Base-by-base conservation (phyloP, 2,329 filamentous ascomycete species). In the Aspergillus japonicus region DNA sequence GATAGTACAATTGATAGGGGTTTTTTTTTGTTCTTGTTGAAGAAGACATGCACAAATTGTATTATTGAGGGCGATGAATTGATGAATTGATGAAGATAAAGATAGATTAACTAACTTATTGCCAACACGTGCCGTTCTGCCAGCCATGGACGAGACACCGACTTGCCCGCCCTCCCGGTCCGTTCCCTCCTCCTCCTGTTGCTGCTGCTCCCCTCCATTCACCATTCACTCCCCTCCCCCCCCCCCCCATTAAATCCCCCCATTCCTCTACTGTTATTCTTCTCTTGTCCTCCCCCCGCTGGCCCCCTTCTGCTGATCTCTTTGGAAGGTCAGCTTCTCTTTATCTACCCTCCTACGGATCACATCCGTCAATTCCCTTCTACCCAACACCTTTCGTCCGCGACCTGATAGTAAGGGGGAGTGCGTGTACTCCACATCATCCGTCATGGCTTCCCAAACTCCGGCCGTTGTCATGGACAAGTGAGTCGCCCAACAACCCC, bases 381-480 rank as follows among this genome's bases (percentile, higher is more conserved):
- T 21, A 23, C 2, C 54, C 55, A 47, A 56, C 39, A 24, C 23
- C 42, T 19, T 44, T 42, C 39, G 47, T 33, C 24, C 47, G 44
- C 48, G 54, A 57, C 60, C 56, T 58, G 58, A 42, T 62, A 62
- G 52, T 61, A 50, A 64, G 56, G 62, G 65, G 62, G 54, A 62
- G 58, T 56, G 63, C 56, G 60, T 59, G 62, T 54, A 57, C 58
- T 60, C 56, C 60, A 64, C 55, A 59, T 64, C 59, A 59, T 61
- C 62, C 72, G 76, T 71, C 64, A 99, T 99, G 95, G 94, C 95
- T 76, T 90, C 90, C 82, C 94, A 98, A 87, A 98, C 95, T 77
- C 95, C 95, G 73, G 95, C 95, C 91, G 95, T 99, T 97, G 95
- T 99, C 92, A 99, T 99, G 94, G 95, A 99, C 95, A 99, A 99